Base-by-base conservation (phyloP, 768 basidiomycete species). In the Lentinula boryana region DNA sequence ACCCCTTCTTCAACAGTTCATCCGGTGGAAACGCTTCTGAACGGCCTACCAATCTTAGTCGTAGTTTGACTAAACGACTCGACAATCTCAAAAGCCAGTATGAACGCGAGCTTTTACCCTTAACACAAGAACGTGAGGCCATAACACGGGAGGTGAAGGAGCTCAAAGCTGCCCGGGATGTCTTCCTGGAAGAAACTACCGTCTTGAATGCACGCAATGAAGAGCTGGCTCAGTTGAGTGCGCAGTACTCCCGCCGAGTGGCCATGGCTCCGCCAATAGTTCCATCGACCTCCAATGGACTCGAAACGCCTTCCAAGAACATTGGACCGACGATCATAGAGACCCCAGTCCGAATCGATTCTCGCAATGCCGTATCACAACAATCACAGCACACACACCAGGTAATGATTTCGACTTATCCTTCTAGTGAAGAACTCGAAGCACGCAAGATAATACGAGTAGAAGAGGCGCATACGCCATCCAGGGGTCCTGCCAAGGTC, bases 191-290 rank as follows among this genome's bases (percentile, higher is more conserved):
- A 68, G 97, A 99, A 75, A 91, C 94, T 0, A 89, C 93, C 0
- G 87, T 88, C 21, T 81, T 99, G 54, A 93, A 93, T 69, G 87
- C 87, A 5, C 86, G 94, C 52, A 98, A 98, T 74, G 94, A 95
- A 67, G 92, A 95, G 70, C 80, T 99, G 5, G 89, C 91, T 1
- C 90, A 94, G 70, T 83, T 98, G 48, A 91, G 90, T 64, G 82
- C 88, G 4, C 89, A 93, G 35, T 91, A 95, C 63, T 75, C 85
- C 9, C 86, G 91, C 38, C 88, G 91, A 62, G 82, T 91, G 68
- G 95, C 97, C 54, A 71, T 69, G 31, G 71, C 74, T 27, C 32
- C 32, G 12, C 59, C 49, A 13, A 12, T 33, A 18, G 33, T n/a
- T 15, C 15, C 51, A 18, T 49, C 44, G 35, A 52, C 40, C 9